Evolutionary conservation across 2,329 filamentous ascomycete genomes (phyloP), one percentile per base, ranked within the genome.

Genomic region (Cadophora malorum): DNA sequence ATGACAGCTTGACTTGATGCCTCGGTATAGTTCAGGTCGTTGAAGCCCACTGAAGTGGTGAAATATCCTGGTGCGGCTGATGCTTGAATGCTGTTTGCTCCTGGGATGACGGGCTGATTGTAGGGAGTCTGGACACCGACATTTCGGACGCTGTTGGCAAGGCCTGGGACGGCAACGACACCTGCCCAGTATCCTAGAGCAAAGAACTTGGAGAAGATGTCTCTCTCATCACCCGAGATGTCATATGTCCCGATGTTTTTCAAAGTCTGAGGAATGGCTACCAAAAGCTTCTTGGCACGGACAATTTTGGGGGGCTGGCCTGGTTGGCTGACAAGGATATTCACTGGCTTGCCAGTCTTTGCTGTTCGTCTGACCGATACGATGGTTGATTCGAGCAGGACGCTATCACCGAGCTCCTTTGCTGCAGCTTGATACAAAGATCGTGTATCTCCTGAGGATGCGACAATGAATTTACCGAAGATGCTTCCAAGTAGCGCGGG

Each of bases 181-280:
- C 8, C 31, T 23, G 31, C 55, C 55, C 55, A 58, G 55, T 38
- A 58, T 3, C 55, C 55, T 9, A 58, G n/a, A 23, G 55, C 10
- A 14, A 19, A 23, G 31, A 58, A 58, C 14, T 58, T 58, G 10
- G 55, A 58, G 55, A 58, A 58, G 55, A 58, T 38, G 5, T 38
- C n/a, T 21, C 33, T 35, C 55, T 58, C 55, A 2, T 58, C 31
- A 10, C 55, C n/a, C n/a, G 55, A 38, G 55, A 58, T 71, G 16
- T 70, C 59, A 10, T 70, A 71, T 31, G 83, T 61, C 0, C 79
- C 79, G 1, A 79, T 81, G 55, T 81, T 80, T 1, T 74, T 76
- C 4, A 84, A 53, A 23, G 75, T 76, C 1, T 80, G 82, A 0
- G 82, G 82, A 8, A 81, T 78, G 21, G 81, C 74, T n/a, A 81